These are phyloP conservation scores for Ustilago tritici DNA, from an alignment of 1,284 basidiomycete species.

Conservation along the genomic window DNA sequence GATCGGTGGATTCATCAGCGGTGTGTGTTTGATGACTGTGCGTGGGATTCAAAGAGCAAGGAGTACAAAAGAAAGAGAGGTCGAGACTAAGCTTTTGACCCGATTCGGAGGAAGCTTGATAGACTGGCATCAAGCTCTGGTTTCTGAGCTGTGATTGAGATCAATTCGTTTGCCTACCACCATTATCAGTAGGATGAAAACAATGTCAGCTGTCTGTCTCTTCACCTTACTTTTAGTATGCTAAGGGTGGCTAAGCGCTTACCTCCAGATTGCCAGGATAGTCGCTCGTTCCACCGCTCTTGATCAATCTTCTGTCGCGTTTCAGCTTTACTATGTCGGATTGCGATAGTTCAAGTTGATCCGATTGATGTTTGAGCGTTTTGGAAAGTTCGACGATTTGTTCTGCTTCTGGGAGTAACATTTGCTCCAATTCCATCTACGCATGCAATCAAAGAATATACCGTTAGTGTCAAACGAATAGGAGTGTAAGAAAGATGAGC, in stretches of 20 bases:
- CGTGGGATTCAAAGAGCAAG: no score
- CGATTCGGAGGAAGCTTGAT: constrained; percentile 13
- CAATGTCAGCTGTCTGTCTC: neutral
- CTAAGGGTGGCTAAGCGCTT: neutral
- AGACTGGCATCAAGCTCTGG: constrained; percentile 17
- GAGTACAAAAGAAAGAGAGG: neutral
- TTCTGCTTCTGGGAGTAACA: constrained; percentile 52
- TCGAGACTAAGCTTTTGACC: neutral
- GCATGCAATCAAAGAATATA: neutral
- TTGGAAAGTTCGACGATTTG: constrained; percentile 43
- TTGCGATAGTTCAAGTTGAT: constrained; percentile 17
- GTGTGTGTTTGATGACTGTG: neutral
- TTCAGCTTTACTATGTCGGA: constrained; percentile 24
- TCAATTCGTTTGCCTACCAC: constrained; percentile 12
- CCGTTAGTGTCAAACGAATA: no score
- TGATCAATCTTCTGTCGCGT: constrained; percentile 31
- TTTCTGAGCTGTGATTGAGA: constrained; percentile 22
- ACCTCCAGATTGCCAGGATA: constrained; percentile 37
- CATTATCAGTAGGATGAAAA: neutral
- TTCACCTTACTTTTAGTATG: neutral
- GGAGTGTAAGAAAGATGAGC: neutral
- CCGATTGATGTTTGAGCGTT: constrained; percentile 30
- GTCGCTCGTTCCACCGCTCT: constrained; percentile 13
- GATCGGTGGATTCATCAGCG: neutral
- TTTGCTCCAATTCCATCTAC: constrained; percentile 38